Evolutionary conservation across 2,329 filamentous ascomycete genomes (phyloP).

Genomic region (Aspergillus unguis): DNA sequence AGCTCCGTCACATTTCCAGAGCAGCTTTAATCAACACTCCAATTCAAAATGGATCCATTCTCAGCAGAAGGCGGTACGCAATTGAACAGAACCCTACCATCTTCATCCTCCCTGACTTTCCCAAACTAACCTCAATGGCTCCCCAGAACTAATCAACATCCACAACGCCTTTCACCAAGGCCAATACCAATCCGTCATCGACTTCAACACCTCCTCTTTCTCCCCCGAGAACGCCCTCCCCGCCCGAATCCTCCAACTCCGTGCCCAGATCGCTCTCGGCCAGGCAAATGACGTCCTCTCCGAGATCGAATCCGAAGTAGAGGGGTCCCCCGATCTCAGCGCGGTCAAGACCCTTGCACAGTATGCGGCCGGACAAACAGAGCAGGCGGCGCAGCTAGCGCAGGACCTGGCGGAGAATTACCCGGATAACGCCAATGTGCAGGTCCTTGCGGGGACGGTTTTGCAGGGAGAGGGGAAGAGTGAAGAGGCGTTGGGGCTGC

Average conservation of each 20-base stretch:
- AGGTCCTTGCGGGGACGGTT: conserved; percentile 77
- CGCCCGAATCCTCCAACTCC: conserved; percentile 73
- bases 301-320: conserved; percentile 59
- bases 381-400: conserved; percentile 60
- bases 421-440: conserved; percentile 73
- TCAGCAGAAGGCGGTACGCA: conserved; percentile 59
- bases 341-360: conserved; percentile 76
- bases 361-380: conserved; percentile 57
- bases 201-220: conserved; percentile 78
- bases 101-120: not conserved
- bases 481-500: conserved; percentile 78
- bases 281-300: conserved; percentile 70
- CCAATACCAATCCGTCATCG: conserved; percentile 80
- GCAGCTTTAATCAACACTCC: conserved; percentile 7
- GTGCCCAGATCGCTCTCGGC: conserved; percentile 78
- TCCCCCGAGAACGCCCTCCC: conserved; percentile 74
- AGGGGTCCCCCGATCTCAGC: conserved; percentile 66
- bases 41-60: conserved; percentile 58
- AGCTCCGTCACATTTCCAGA: conserved; percentile 1
- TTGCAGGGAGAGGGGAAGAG: conserved; percentile 74
- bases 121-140: conserved; percentile 12
- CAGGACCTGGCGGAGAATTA: conserved; percentile 66
- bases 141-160: conserved; percentile 63
- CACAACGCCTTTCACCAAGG: conserved; percentile 68
- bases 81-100: not conserved